Conservation (phyloP, 1,139 yeast genomes). For the Suhomyces guaymorum region DNA sequence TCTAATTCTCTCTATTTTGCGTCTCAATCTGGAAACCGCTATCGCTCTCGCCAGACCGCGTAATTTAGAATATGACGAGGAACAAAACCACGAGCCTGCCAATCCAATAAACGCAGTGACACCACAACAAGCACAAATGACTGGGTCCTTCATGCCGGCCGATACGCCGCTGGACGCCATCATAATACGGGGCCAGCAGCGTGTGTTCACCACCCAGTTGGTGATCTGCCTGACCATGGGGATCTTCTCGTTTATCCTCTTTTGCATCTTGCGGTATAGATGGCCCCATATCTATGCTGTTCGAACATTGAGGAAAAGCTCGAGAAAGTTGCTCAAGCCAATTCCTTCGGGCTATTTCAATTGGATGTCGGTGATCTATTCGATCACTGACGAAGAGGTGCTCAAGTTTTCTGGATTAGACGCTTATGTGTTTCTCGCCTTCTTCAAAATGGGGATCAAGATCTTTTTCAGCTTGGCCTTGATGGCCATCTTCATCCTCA, state of each 20-base stretch:
- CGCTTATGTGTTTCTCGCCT: constrained; percentile 46
- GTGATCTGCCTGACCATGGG: constrained; percentile 41
- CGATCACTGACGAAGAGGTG: constrained; percentile 45
- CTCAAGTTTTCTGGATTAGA: constrained; percentile 45
- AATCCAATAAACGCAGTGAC: too few species aligned
- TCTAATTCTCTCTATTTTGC: not conserved
- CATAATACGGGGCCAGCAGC: constrained; percentile 41
- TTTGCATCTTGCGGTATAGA: constrained; percentile 44
- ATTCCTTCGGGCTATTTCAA: constrained; percentile 42
- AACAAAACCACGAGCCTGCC: not conserved
- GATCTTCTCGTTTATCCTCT: constrained; percentile 35
- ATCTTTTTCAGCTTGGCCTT: constrained; percentile 39
- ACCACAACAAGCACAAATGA: too few species aligned
- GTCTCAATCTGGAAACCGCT: not conserved
- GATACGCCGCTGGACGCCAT: constrained; percentile 26
- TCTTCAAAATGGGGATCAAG: constrained; percentile 47
- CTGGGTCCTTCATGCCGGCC: constrained; percentile 10
- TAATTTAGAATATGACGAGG: not conserved
- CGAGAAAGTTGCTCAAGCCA: constrained; percentile 29
- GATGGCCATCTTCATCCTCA: constrained; percentile 40
- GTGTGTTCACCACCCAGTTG: constrained; percentile 48
- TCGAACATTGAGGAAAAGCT: constrained; percentile 40
- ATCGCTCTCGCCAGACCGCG: not conserved
- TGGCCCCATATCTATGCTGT: constrained; percentile 58
- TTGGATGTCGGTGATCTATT: constrained; percentile 41